Percentiles rank a stretch among this genome's conserved stretches.
phyloP scores from a whole-genome alignment of 1,139 yeast species.

The Saccharomyces hybrid region DNA sequence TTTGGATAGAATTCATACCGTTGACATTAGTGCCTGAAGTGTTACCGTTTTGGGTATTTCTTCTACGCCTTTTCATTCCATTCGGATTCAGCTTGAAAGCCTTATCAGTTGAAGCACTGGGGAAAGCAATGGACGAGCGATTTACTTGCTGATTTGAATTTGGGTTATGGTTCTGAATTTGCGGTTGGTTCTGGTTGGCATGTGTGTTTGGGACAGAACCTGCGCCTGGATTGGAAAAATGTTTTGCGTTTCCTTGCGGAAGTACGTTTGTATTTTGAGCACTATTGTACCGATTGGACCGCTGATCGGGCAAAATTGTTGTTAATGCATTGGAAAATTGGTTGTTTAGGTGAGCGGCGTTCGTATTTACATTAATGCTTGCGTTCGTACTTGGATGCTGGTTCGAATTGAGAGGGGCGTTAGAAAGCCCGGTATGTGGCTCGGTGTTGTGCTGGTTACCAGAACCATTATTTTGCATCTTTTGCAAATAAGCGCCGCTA shows the following conservation, averaged over 20 bases:
- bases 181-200: neutral
- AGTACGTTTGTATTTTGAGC: neutral
- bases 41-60: slow-evolving; percentile 5
- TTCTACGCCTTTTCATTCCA: slow-evolving; percentile 27
- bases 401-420: neutral
- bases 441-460: neutral
- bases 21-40: neutral
- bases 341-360: neutral
- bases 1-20: slow-evolving; percentile 2
- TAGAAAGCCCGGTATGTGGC: neutral
- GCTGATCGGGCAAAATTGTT: neutral
- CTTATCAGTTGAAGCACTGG: slow-evolving; percentile 1
- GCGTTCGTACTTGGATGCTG: neutral
- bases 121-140: neutral
- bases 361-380: neutral
- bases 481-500: slow-evolving; percentile 20
- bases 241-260: too few relatives aligned
- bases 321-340: neutral
- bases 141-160: neutral
- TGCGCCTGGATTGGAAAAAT: neutral
- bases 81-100: slow-evolving; percentile 28
- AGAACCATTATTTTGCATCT: slow-evolving; percentile 8
- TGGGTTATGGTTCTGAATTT: neutral
- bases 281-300: neutral
- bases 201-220: neutral